A percentile compares a stretch with the other conserved stretches of the same genome.
These are phyloP conservation scores for Corniculantispora saksenae DNA, from an alignment of 2,329 filamentous ascomycete species.

Conservation along the genomic window DNA sequence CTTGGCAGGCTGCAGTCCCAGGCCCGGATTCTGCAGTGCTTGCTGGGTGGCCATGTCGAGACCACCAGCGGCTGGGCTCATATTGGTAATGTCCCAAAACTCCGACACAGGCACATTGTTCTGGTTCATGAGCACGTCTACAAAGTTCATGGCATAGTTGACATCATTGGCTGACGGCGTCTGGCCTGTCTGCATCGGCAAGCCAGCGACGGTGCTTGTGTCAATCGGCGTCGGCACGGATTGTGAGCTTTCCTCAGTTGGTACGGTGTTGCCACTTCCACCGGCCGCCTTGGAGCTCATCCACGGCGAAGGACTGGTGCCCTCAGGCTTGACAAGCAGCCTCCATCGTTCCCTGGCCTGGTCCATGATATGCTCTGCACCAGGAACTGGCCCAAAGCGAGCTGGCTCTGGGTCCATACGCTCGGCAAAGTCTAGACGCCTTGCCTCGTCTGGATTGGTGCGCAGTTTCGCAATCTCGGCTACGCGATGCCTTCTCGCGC, in stretches of 20 bases:
- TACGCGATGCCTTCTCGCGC: constrained; percentile 53
- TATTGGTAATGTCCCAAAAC: constrained; percentile 18
- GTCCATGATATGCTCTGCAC: constrained; percentile 48
- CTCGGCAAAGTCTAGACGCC: constrained; percentile 51
- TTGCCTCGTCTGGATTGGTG: constrained; percentile 49
- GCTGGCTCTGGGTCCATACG: constrained; percentile 44
- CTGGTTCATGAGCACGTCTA: not conserved
- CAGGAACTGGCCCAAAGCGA: constrained; percentile 50
- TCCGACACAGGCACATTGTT: constrained; percentile 4
- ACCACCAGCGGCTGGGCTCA: not conserved
- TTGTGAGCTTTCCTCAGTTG: not conserved
- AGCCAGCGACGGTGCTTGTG: no score
- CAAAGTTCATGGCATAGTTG: constrained; percentile 7
- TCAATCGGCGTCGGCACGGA: not conserved
- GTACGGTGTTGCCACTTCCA: constrained; percentile 20
- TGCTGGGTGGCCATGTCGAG: constrained; percentile 17
- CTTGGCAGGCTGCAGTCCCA: constrained; percentile 29
- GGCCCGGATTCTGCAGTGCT: constrained; percentile 24
- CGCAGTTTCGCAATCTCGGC: constrained; percentile 52
- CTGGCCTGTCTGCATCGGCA: not conserved
- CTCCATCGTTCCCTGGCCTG: constrained; percentile 52
- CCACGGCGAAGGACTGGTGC: constrained; percentile 25
- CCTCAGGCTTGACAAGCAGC: constrained; percentile 43
- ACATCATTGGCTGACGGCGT: not conserved
- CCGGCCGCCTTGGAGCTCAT: constrained; percentile 3